Conservation (phyloP, 805 yeast genomes). For the Candida railenensis region DNA sequence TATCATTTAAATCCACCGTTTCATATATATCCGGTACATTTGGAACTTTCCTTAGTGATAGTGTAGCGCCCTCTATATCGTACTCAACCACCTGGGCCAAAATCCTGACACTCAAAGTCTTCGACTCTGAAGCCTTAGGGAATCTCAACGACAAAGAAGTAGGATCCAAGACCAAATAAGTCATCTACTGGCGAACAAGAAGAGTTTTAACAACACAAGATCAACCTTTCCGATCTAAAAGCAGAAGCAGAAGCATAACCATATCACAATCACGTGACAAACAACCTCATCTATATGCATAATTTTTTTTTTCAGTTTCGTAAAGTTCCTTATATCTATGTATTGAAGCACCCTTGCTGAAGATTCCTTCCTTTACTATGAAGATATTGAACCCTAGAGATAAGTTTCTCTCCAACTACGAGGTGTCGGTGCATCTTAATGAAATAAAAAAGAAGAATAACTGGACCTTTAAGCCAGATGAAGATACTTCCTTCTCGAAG, state of each 20-base stretch:
- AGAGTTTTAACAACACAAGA: neutral
- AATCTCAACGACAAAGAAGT: slow-evolving; percentile 15
- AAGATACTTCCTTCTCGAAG: slow-evolving; percentile 18
- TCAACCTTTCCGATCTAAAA: neutral
- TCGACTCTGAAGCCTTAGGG: slow-evolving; percentile 22
- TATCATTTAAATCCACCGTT: slow-evolving; percentile 3
- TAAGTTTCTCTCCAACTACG: slow-evolving; percentile 61
- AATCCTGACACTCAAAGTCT: slow-evolving; percentile 21
- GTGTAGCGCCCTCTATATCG: slow-evolving; percentile 9
- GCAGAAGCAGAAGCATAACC: too few relatives aligned
- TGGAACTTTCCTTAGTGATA: slow-evolving; percentile 17
- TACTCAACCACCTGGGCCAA: slow-evolving; percentile 28
- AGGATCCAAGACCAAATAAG: slow-evolving; percentile 30
- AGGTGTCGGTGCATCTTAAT: slow-evolving; percentile 56
- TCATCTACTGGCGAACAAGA: slow-evolving; percentile 21
- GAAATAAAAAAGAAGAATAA: slow-evolving; percentile 46
- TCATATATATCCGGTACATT: slow-evolving; percentile 15
- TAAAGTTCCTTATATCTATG: neutral
- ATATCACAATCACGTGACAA: neutral
- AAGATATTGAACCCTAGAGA: slow-evolving; percentile 50
- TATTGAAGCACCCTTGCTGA: neutral
- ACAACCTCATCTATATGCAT: neutral
- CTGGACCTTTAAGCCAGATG: slow-evolving; percentile 43
- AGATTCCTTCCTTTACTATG: slow-evolving; percentile 20
- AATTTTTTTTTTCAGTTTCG: neutral